These are phyloP conservation scores for Pestalotiopsis sp. DNA, from an alignment of 2,329 filamentous ascomycete species.

Conservation along the genomic window DNA sequence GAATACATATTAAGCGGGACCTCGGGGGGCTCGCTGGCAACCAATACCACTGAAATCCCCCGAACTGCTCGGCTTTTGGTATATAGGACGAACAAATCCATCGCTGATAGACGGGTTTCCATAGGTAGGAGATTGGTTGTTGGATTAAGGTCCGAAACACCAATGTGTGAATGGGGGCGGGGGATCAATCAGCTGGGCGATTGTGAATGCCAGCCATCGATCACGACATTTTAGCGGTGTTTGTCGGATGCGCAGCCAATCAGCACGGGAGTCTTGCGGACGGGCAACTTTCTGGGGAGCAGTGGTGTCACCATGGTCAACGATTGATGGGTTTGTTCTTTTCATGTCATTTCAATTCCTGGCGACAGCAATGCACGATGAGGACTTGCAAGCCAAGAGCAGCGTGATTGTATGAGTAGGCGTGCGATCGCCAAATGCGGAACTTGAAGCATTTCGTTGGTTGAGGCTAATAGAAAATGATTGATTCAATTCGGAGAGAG, in stretches of 20 bases:
- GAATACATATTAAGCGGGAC: background rate
- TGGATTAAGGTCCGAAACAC: constrained; percentile 3
- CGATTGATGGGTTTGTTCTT: background rate
- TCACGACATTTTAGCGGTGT: constrained; percentile 16
- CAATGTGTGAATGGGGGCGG: background rate
- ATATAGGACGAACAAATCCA: background rate
- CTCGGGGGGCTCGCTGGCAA: background rate
- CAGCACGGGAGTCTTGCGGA: background rate
- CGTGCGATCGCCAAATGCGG: background rate
- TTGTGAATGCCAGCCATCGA: constrained; percentile 3
- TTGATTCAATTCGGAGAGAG: rapidly evolving
- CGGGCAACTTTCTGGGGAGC: background rate
- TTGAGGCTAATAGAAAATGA: no score
- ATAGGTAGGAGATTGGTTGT: background rate
- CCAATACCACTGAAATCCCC: background rate
- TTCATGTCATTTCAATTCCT: background rate
- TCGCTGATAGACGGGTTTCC: background rate
- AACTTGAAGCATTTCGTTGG: background rate
- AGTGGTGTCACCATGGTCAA: background rate
- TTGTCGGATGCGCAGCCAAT: constrained; percentile 8
- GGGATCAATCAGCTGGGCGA: background rate
- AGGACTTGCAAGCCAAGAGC: no score
- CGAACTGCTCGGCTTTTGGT: background rate
- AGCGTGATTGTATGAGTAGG: no score
- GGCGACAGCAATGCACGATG: no score